Conservation (phyloP, 331 rosid genomes). For the Rosa hybrid region DNA sequence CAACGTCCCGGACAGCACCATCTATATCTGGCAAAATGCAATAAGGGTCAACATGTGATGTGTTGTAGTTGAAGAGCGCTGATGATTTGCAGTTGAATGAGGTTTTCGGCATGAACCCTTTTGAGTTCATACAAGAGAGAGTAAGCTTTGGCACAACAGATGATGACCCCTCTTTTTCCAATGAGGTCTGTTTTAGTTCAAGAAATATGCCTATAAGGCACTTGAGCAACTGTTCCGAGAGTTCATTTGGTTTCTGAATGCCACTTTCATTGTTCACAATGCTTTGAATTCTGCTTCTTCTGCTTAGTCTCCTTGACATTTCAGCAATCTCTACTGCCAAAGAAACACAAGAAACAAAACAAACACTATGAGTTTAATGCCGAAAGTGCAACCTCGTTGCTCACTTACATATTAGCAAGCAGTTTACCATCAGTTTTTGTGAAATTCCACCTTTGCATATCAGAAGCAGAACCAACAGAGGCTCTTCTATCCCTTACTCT, state of each 20-base stretch:
- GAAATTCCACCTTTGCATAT: slow-evolving; percentile 53
- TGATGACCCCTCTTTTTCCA: slow-evolving; percentile 63
- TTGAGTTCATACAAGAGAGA: slow-evolving; percentile 72
- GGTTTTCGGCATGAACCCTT: slow-evolving; percentile 57
- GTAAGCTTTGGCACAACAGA: slow-evolving; percentile 52
- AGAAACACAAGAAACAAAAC: slow-evolving; percentile 17
- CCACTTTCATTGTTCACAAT: slow-evolving; percentile 33
- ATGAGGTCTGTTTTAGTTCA: slow-evolving; percentile 58
- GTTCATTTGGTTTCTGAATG: slow-evolving; percentile 67
- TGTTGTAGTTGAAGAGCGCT: slow-evolving; percentile 48
- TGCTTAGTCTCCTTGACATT: slow-evolving; percentile 47
- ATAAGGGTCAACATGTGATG: slow-evolving; percentile 62
- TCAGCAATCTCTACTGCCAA: slow-evolving; percentile 42
- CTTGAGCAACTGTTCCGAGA: slow-evolving; percentile 76
- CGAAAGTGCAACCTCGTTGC: not conserved
- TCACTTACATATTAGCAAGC: not conserved
- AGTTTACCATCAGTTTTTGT: slow-evolving; percentile 46
- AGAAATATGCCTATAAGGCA: slow-evolving; percentile 70
- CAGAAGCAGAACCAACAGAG: slow-evolving; percentile 58
- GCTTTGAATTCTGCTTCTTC: slow-evolving; percentile 41
- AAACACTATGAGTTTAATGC: not conserved
- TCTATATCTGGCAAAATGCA: slow-evolving; percentile 61
- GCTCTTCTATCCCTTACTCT: slow-evolving; percentile 39
- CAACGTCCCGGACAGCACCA: slow-evolving; percentile 59
- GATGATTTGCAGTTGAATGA: slow-evolving; percentile 65